Evolutionary conservation across 2,329 filamentous ascomycete genomes (phyloP).

Genomic region (Grosmannia serpens): DNA sequence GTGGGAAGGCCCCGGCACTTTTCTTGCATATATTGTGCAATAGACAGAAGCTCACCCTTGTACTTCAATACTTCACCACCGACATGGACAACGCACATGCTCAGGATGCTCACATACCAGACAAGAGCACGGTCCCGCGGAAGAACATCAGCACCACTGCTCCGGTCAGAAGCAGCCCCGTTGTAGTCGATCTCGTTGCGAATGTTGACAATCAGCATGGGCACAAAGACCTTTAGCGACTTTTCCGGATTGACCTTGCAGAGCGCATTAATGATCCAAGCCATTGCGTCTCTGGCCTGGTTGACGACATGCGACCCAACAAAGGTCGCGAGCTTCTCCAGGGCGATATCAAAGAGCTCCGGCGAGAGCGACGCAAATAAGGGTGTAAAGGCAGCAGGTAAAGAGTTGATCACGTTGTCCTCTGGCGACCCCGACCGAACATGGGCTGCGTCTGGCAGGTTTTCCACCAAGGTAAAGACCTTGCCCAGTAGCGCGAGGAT

Average conservation of each 20-base stretch:
- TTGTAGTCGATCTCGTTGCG: slow-evolving; percentile 96
- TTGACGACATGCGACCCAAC: slow-evolving; percentile 91
- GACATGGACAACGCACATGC: slow-evolving; percentile 96
- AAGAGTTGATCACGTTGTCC: slow-evolving; percentile 91
- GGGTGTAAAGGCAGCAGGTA: slow-evolving; percentile 84
- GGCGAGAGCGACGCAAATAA: slow-evolving; percentile 84
- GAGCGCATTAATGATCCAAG: slow-evolving; percentile 91
- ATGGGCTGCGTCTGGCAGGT: slow-evolving; percentile 80
- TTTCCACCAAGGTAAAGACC: slow-evolving; percentile 91
- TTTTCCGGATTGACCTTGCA: slow-evolving; percentile 95
- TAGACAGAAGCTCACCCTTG: slow-evolving; percentile 78
- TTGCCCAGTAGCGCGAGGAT: slow-evolving; percentile 81
- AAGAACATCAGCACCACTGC: slow-evolving; percentile 84
- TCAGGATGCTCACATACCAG: slow-evolving; percentile 94
- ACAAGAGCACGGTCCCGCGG: slow-evolving; percentile 86
- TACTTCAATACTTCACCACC: slow-evolving; percentile 82
- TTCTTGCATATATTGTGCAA: slow-evolving; percentile 92
- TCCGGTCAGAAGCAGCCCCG: slow-evolving; percentile 86
- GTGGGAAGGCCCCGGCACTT: slow-evolving; percentile 89
- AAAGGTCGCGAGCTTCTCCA: slow-evolving; percentile 88
- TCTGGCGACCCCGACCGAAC: slow-evolving; percentile 86
- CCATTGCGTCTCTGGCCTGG: slow-evolving; percentile 93
- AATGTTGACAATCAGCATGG: slow-evolving; percentile 82
- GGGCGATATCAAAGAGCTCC: slow-evolving; percentile 80
- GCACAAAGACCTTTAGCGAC: slow-evolving; percentile 79